Evolutionary conservation across 2,329 filamentous ascomycete genomes (phyloP).

Genomic region (Penicillium polonicum): DNA sequence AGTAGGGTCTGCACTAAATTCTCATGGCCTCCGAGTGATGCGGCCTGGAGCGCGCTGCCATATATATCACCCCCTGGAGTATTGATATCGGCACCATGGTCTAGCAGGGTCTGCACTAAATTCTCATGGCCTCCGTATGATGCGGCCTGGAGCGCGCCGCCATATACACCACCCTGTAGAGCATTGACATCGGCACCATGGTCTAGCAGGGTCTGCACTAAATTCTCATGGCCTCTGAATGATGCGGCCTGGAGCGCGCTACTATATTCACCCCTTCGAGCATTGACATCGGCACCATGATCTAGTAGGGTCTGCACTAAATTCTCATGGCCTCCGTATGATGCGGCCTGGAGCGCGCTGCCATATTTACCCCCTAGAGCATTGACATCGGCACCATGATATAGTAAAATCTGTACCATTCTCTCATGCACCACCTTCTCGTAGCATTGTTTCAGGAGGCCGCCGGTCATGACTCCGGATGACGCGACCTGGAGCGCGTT

Average conservation of each 20-base stretch:
- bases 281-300: background rate
- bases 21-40: background rate
- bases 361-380: background rate
- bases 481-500: constrained; percentile 4
- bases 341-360: constrained; percentile 3
- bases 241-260: constrained; percentile 3
- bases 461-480: too few species aligned
- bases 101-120: background rate
- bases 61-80: background rate
- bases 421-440: too few species aligned
- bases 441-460: too few species aligned
- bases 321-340: background rate
- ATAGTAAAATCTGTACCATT: background rate
- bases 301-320: background rate
- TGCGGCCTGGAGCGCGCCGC: constrained; percentile 4
- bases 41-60: constrained; percentile 3
- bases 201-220: constrained; percentile 5
- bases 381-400: constrained; percentile 2
- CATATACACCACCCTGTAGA: background rate
- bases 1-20: constrained; percentile 1
- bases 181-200: constrained; percentile 1
- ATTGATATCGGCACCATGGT: constrained; percentile 3
- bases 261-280: background rate
- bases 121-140: background rate
- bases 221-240: background rate